Evolutionary conservation across 768 basidiomycete species (phyloP).

Genomic region (Nidularia pulvinata): DNA sequence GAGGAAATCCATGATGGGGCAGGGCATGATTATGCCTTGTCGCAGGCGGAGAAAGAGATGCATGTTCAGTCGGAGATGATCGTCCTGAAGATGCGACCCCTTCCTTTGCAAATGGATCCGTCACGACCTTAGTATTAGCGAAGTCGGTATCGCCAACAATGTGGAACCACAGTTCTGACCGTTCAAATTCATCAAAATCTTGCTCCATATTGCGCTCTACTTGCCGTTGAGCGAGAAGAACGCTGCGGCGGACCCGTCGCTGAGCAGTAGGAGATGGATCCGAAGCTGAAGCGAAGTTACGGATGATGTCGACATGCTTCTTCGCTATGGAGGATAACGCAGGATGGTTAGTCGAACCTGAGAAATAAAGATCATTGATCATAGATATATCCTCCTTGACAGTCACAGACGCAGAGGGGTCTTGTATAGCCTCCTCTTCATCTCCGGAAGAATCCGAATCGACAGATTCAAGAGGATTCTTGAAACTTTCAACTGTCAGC

Average conservation of each 20-base stretch:
- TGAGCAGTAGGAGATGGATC: slow-evolving; percentile 38
- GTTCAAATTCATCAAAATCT: slow-evolving; percentile 88
- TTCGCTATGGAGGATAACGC: slow-evolving; percentile 63
- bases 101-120: slow-evolving; percentile 18
- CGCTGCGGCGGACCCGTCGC: slow-evolving; percentile 68
- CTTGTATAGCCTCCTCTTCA: slow-evolving; percentile 54
- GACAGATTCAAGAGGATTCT: slow-evolving; percentile 89
- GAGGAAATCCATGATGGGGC: slow-evolving; percentile 15
- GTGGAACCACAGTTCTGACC: slow-evolving; percentile 92
- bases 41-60: slow-evolving; percentile 7
- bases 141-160: slow-evolving; percentile 73
- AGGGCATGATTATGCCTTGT: slow-evolving; percentile 10
- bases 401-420: slow-evolving; percentile 54
- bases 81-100: slow-evolving; percentile 3
- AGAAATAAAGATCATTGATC: slow-evolving; percentile 89
- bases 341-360: slow-evolving; percentile 52
- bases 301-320: slow-evolving; percentile 72
- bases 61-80: neutral
- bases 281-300: slow-evolving; percentile 57
- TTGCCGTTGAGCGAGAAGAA: slow-evolving; percentile 84
- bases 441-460: slow-evolving; percentile 71
- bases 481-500: slow-evolving; percentile 97
- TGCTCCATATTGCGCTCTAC: slow-evolving; percentile 90
- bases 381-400: slow-evolving; percentile 87
- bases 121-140: slow-evolving; percentile 12